Conservation (phyloP, 768 basidiomycete genomes). For the Tylopilus balloui region DNA sequence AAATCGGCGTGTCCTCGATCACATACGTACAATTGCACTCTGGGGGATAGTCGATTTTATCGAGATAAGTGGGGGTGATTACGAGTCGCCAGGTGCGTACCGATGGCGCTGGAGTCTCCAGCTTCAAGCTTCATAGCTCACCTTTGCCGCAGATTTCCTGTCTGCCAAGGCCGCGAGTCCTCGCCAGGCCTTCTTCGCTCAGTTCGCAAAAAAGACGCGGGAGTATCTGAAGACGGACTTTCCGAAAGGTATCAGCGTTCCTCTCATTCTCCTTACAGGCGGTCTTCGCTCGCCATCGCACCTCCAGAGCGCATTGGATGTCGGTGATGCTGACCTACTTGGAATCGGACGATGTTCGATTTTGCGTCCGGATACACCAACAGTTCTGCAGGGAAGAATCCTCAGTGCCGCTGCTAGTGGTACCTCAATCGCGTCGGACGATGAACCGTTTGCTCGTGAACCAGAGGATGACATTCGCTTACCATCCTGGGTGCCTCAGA, state of each 20-base stretch:
- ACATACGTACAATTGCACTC: slow-evolving; percentile 54
- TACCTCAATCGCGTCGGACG: slow-evolving; percentile 18
- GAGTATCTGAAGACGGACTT: slow-evolving; percentile 37
- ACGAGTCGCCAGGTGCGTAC: slow-evolving; percentile 65
- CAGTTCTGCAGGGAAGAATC: slow-evolving; percentile 26
- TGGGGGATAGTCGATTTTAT: slow-evolving; percentile 77
- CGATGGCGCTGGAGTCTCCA: neutral
- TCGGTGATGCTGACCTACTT: slow-evolving; percentile 63
- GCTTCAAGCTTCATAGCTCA: neutral
- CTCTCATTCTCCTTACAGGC: slow-evolving; percentile 76
- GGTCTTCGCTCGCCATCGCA: slow-evolving; percentile 61
- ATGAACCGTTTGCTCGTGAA: slow-evolving; percentile 36
- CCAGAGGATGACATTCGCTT: slow-evolving; percentile 29
- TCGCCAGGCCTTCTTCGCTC: slow-evolving; percentile 71
- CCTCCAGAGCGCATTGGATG: slow-evolving; percentile 48
- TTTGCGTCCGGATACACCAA: slow-evolving; percentile 57
- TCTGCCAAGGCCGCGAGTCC: slow-evolving; percentile 15
- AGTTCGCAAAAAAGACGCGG: slow-evolving; percentile 58
- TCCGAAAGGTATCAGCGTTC: slow-evolving; percentile 29
- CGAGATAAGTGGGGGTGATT: slow-evolving; percentile 85
- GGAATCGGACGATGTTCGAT: slow-evolving; percentile 72
- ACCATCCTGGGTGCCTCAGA: slow-evolving; percentile 36
- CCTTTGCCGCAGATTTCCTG: slow-evolving; percentile 42
- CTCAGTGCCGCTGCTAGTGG: neutral
- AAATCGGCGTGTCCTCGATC: slow-evolving; percentile 45